phyloP scores from a whole-genome alignment of 192 early-diverging fungal species.

The Polychytrium aggregatum region DNA sequence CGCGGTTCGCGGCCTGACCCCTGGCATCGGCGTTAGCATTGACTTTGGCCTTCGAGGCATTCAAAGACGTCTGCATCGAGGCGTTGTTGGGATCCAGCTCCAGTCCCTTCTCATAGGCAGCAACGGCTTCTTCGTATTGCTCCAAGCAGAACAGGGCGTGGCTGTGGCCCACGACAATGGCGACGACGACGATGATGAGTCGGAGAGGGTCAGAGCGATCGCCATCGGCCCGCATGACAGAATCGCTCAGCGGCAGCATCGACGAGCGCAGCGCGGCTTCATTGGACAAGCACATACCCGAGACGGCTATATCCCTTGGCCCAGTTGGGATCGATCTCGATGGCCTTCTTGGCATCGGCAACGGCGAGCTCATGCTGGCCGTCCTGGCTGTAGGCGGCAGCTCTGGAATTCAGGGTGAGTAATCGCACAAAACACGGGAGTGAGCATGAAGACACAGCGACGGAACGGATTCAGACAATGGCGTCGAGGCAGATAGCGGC shows the following conservation, averaged over 20 bases:
- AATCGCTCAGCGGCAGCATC: no score
- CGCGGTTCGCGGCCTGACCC: no score
- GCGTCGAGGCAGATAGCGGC: background rate
- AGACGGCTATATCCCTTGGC: constrained; percentile 88
- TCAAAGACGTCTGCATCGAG: constrained; percentile 66
- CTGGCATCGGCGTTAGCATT: constrained; percentile 7
- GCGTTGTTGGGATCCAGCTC: constrained; percentile 64
- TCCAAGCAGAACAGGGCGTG: constrained; percentile 87
- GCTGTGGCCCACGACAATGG: constrained; percentile 13
- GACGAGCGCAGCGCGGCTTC: no score
- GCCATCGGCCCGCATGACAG: no score
- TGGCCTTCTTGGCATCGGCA: constrained; percentile 71
- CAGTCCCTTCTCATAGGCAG: constrained; percentile 85
- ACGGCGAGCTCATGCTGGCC: constrained; percentile 80
- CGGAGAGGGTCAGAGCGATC: no score
- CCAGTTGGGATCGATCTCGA: constrained; percentile 78
- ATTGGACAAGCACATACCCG: no score
- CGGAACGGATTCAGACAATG: background rate
- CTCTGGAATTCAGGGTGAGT: constrained; percentile 35
- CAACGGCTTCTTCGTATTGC: constrained; percentile 70
- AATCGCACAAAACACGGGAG: background rate
- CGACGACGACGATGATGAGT: no score
- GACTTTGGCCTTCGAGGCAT: constrained; percentile 44
- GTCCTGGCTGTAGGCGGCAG: constrained; percentile 87
- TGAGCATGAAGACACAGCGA: background rate